phyloP scores from a whole-genome alignment of 2,329 filamentous ascomycete genomes.

The Ramularia collo-cygni region DNA sequence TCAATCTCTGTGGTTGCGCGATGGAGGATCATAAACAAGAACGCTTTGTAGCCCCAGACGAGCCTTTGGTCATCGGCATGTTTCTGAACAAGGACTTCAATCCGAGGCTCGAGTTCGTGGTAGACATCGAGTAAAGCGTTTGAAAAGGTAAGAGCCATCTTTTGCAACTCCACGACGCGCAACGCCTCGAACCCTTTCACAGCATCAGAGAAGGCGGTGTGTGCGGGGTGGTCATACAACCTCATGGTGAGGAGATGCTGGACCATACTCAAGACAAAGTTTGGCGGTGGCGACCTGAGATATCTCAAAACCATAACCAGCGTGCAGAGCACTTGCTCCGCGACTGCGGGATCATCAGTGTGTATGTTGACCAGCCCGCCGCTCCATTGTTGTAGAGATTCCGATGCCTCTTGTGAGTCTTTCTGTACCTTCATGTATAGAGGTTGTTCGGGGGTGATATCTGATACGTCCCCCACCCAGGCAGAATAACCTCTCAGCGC shows the following conservation, averaged over 20 bases:
- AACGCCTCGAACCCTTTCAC: conserved; percentile 82
- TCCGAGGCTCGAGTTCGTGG: conserved; percentile 73
- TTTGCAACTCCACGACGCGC: conserved; percentile 79
- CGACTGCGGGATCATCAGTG: conserved; percentile 49
- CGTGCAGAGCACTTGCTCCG: conserved; percentile 25
- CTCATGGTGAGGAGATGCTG: conserved; percentile 85
- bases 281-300: conserved; percentile 19
- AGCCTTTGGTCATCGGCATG: conserved; percentile 73
- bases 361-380: conserved; percentile 61
- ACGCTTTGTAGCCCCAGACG: conserved; percentile 77
- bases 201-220: conserved; percentile 72
- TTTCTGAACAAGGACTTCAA: conserved; percentile 70
- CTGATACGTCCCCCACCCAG: conserved; percentile 51
- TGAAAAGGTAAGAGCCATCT: conserved; percentile 82
- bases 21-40: conserved; percentile 89
- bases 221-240: conserved; percentile 63
- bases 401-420: conserved; percentile 46
- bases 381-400: conserved; percentile 56
- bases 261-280: conserved; percentile 79
- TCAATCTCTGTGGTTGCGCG: conserved; percentile 67
- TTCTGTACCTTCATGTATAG: conserved; percentile 49
- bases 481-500: conserved; percentile 82
- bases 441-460: conserved; percentile 39
- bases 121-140: conserved; percentile 83
- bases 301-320: conserved; percentile 27